A percentile compares a stretch with the other conserved stretches of the same genome.
These are phyloP conservation scores for Glarea lozoyensis DNA, from an alignment of 495 filamentous ascomycete species.

Conservation along the genomic window DNA sequence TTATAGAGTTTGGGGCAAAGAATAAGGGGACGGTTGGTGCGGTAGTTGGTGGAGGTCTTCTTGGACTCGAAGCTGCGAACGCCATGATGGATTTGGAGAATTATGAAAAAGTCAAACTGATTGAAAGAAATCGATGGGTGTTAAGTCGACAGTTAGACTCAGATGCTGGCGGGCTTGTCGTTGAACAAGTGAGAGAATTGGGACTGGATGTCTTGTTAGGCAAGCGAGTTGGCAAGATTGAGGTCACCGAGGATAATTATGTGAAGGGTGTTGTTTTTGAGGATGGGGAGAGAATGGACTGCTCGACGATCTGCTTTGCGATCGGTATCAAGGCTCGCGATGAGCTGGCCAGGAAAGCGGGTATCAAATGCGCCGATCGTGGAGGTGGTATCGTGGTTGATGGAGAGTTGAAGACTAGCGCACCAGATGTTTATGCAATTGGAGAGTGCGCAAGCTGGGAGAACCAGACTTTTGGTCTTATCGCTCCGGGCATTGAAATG, in stretches of 20 bases:
- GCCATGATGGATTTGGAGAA: conserved; percentile 85
- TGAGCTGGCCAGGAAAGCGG: conserved; percentile 61
- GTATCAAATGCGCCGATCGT: conserved; percentile 64
- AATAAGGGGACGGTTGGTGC: conserved; percentile 63
- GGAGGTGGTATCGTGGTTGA: conserved; percentile 68
- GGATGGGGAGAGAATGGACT: conserved; percentile 75
- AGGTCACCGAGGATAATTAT: conserved; percentile 54
- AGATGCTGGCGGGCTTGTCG: conserved; percentile 77
- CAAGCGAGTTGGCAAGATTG: conserved; percentile 67
- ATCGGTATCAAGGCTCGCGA: conserved; percentile 85
- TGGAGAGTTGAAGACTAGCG: conserved; percentile 61
- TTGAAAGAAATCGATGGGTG: conserved; percentile 88
- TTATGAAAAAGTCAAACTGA: conserved; percentile 69
- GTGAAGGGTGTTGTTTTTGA: conserved; percentile 75
- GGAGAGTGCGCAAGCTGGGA: conserved; percentile 96
- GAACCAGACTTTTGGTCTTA: conserved; percentile 85
- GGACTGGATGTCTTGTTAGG: conserved; percentile 78
- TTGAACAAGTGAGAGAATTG: conserved; percentile 72
- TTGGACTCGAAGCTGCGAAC: conserved; percentile 90
- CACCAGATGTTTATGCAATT: conserved; percentile 75
- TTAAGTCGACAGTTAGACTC: conserved; percentile 77
- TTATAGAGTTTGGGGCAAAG: conserved; percentile 63
- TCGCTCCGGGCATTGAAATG: conserved; percentile 94
- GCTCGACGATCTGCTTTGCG: conserved; percentile 83
- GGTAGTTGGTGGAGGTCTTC: conserved; percentile 83